Percentiles rank a stretch among this genome's conserved stretches.
Evolutionary conservation across 257 asterid genomes (phyloP).

Genomic region (Solanum ossicruentum): DNA sequence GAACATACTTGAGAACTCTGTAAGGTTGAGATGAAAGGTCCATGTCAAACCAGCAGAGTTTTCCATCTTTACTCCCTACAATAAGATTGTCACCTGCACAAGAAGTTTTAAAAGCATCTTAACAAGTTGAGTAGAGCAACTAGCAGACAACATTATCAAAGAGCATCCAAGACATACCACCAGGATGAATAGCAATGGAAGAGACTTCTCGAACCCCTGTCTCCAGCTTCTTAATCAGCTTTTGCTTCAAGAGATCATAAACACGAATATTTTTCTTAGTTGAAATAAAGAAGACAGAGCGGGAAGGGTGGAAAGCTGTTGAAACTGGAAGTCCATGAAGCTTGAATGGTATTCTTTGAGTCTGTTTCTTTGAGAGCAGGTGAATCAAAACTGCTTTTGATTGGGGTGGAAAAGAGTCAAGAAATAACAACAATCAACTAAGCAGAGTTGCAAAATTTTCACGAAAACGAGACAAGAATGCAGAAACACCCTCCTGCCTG

Average conservation of each 20-base stretch:
- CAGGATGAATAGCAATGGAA: constrained; percentile 82
- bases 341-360: constrained; percentile 78
- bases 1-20: constrained; percentile 63
- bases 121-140: background rate
- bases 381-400: constrained; percentile 77
- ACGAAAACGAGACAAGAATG: background rate
- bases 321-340: constrained; percentile 85
- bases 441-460: background rate
- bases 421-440: constrained; percentile 25
- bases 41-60: constrained; percentile 98
- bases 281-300: constrained; percentile 72
- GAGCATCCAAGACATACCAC: constrained; percentile 36
- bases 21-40: constrained; percentile 93
- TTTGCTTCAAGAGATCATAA: constrained; percentile 69
- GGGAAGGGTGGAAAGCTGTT: constrained; percentile 81
- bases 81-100: constrained; percentile 82
- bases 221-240: constrained; percentile 75
- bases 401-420: constrained; percentile 62
- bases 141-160: background rate
- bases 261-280: constrained; percentile 76
- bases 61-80: constrained; percentile 94
- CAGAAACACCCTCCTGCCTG: background rate
- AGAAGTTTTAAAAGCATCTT: background rate
- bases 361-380: constrained; percentile 55
- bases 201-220: constrained; percentile 84